phyloP scores from a whole-genome alignment of 345 rosid species.

The Eucalyptus cladocalyx region DNA sequence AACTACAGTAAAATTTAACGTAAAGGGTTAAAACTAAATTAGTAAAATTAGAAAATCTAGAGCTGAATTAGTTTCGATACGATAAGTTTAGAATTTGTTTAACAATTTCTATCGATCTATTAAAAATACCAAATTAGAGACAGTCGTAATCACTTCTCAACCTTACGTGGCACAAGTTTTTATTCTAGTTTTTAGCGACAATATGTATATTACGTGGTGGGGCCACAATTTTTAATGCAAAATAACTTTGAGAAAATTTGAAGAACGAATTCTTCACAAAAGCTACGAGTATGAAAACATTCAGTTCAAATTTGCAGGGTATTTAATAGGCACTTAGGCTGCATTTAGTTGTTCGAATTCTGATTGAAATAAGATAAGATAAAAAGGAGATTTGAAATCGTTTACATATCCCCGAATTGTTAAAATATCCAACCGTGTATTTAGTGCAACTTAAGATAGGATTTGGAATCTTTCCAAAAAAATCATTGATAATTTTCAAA shows the following conservation, averaged over 20 bases:
- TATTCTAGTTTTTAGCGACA: background rate
- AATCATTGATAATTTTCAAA: too few species aligned
- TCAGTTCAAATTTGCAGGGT: background rate
- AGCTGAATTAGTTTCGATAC: rapidly evolving
- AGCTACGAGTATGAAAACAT: background rate
- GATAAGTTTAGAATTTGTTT: background rate
- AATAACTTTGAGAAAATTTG: background rate
- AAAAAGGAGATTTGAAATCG: too few species aligned
- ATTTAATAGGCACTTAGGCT: background rate
- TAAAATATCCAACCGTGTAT: too few species aligned
- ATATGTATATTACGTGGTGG: background rate
- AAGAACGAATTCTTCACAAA: background rate
- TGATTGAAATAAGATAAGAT: rapidly evolving
- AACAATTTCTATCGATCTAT: background rate
- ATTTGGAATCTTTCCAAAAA: too few species aligned
- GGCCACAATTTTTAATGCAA: background rate
- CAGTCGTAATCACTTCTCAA: background rate
- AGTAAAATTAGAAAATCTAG: background rate
- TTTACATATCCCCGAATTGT: too few species aligned
- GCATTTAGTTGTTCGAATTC: rapidly evolving
- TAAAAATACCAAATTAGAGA: background rate
- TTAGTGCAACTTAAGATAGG: too few species aligned
- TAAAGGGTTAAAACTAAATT: rapidly evolving
- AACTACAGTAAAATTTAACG: background rate
- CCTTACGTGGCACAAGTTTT: background rate